Evolutionary conservation across 2,329 filamentous ascomycete species (phyloP).

Genomic region (Thermomyces lanuginosus): DNA sequence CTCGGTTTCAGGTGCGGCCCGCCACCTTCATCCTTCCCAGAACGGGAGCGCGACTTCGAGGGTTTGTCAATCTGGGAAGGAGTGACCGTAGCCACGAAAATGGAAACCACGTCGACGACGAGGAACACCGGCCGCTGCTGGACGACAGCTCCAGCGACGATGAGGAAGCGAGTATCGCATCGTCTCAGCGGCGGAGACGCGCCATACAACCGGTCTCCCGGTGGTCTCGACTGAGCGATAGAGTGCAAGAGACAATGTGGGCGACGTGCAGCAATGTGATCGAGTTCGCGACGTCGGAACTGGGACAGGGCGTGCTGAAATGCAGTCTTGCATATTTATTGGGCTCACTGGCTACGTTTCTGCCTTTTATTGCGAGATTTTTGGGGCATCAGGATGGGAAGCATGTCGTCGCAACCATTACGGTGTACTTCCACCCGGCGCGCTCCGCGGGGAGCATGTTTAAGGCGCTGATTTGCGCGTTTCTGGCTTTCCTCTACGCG

Average conservation of each 20-base stretch:
- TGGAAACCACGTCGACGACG: conserved; percentile 25
- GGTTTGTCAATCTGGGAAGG: conserved; percentile 58
- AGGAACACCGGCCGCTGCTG: conserved; percentile 23
- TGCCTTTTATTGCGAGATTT: conserved; percentile 52
- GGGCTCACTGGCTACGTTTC: conserved; percentile 73
- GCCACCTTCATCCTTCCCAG: conserved; percentile 74
- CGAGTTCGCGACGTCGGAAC: conserved; percentile 52
- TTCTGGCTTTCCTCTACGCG: conserved; percentile 64
- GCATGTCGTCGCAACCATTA: conserved; percentile 83
- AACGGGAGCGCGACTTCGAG: conserved; percentile 70
- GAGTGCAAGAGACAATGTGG: conserved; percentile 15
- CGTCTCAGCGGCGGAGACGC: too few relatives aligned
- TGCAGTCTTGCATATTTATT: conserved; percentile 80
- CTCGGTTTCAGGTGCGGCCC: conserved; percentile 46
- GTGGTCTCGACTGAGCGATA: conserved; percentile 7
- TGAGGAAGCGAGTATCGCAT: too few relatives aligned
- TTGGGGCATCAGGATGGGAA: conserved; percentile 79
- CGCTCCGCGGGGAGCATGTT: conserved; percentile 78
- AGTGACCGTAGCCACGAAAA: conserved; percentile 22
- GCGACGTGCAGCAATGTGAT: conserved; percentile 29
- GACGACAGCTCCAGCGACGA: too few relatives aligned
- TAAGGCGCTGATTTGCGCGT: conserved; percentile 61
- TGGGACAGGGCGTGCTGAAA: conserved; percentile 68
- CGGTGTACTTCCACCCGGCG: conserved; percentile 87
- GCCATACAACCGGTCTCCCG: conserved; percentile 1